Evolutionary conservation across 345 rosid species (phyloP).

Genomic region (Brassica rapa): DNA sequence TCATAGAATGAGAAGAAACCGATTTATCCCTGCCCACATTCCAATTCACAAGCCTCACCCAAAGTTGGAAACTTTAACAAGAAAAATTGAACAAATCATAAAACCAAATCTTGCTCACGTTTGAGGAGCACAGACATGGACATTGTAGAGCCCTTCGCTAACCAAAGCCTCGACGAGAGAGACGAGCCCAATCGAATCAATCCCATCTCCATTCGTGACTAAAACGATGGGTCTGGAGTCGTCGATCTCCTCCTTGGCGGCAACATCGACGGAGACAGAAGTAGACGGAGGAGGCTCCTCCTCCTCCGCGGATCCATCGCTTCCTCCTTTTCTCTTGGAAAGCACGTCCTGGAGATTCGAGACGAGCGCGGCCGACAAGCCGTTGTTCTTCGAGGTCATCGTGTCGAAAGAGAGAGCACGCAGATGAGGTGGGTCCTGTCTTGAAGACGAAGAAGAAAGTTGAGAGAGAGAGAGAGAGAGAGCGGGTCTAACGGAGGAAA

Average conservation of each 20-base stretch:
- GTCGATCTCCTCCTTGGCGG: conserved; percentile 37
- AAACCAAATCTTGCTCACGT: conserved; percentile 49
- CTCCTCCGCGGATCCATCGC: conserved; percentile 47
- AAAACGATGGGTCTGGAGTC: conserved; percentile 71
- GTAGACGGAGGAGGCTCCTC: conserved; percentile 51
- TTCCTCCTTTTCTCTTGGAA: conserved; percentile 49
- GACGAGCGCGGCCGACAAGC: conserved; percentile 75
- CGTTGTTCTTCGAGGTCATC: conserved; percentile 55
- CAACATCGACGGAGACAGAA: conserved; percentile 49
- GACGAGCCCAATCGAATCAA: conserved; percentile 86
- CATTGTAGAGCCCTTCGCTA: conserved; percentile 68
- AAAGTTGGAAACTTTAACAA: neutral
- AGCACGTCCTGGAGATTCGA: conserved; percentile 88
- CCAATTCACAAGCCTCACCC: neutral
- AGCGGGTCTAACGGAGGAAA: conserved; percentile 40
- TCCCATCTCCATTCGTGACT: conserved; percentile 90
- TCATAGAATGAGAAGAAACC: conserved; percentile 75
- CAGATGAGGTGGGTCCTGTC: conserved; percentile 13
- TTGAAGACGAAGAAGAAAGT: conserved; percentile 22
- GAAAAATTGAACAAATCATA: neutral
- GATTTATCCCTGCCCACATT: conserved; percentile 72
- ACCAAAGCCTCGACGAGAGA: conserved; percentile 89
- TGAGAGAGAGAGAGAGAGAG: neutral
- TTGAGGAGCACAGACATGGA: conserved; percentile 93
- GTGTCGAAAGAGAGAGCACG: neutral